Evolutionary conservation across 1,139 yeast genomes (phyloP), one percentile per base, ranked within the genome.

Genomic region (Geotrichum europaeum): DNA sequence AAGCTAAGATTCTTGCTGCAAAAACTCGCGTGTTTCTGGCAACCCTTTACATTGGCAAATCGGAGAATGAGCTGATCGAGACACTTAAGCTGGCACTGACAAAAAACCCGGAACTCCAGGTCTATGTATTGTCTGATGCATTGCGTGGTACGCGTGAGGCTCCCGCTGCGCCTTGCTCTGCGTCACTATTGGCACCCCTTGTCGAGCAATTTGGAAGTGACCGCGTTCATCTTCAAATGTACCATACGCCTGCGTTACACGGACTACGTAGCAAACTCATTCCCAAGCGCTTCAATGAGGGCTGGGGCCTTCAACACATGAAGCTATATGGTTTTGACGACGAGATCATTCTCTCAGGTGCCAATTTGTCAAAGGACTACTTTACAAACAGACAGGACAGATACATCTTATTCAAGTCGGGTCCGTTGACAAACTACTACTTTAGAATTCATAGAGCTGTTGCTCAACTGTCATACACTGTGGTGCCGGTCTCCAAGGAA

Each of bases 371-470:
- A 0, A 78, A 83, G 51, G 99, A 94, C 73, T 94, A 94, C 73
- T 94, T 95, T 73, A 88, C 96, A n/a, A 87, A 94, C 72, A 83
- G 99, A 67, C 99, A 94, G 72, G 99, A 94, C 73, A 78, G 99
- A 56, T 95, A 95, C 73, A 87, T 91, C 67, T 61, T 87, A 25
- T 89, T 94, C 74, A 80, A 80, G 57, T 81, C 84, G 59, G 70
- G 74, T 25, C 71, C 72, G 1, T 77, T 94, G 53, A 76, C 96
- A 0, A 84, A 89, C 67, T 92, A 91, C 73, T 92, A 89, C 74
- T 84, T 78, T 72, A 75, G 78, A 28, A 76, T 94, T 52, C 96
- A 89, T 63, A 73, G 78, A 28, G 84, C 94, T 0, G 79, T 94
- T 6, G 76, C 87, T 10, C 78, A 83, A 9, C 72, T 94, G 56